A percentile compares a stretch with the other conserved stretches of the same genome.
Conservation (phyloP, 192 early-diverging fungal genomes). For the Pilaira anomala region DNA sequence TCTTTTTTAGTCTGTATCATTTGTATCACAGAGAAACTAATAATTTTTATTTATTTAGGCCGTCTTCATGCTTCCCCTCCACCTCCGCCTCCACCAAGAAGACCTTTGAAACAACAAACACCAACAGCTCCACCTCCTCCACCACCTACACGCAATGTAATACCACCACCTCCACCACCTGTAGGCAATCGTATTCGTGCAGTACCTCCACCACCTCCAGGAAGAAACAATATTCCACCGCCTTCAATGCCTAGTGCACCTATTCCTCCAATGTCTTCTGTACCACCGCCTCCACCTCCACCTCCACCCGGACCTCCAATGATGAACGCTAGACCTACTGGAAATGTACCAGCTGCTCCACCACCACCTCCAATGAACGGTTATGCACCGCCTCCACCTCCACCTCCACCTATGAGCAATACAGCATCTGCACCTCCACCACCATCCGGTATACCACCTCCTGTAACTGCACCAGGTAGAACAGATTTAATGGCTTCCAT, state of each 20-base stretch:
- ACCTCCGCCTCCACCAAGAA: conserved; percentile 31
- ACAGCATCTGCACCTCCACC: conserved; percentile 13
- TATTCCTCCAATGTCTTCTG: conserved; percentile 25
- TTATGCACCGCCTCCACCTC: conserved; percentile 15
- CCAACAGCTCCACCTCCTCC: conserved; percentile 12
- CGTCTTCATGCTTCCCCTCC: conserved; percentile 22
- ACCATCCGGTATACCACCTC: conserved; percentile 1
- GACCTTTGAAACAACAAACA: conserved; percentile 20
- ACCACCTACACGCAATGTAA: conserved; percentile 17
- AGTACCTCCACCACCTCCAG: conserved; percentile 33
- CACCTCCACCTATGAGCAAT: conserved; percentile 11
- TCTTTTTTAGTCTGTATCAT: background rate
- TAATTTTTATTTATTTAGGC: no score
- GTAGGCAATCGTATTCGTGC: background rate
- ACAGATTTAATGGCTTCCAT: conserved; percentile 48
- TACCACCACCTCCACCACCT: conserved; percentile 28
- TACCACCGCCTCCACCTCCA: conserved; percentile 31
- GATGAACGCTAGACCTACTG: no score
- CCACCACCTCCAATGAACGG: conserved; percentile 23
- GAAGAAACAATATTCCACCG: conserved; percentile 26
- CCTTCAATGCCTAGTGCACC: conserved; percentile 32
- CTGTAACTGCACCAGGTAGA: conserved; percentile 7
- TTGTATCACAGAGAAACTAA: no score
- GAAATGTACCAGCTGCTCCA: conserved; percentile 17
- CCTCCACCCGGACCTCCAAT: conserved; percentile 13